phyloP scores from a whole-genome alignment of 2,329 filamentous ascomycete species.

The Fusarium praegraminearum region DNA sequence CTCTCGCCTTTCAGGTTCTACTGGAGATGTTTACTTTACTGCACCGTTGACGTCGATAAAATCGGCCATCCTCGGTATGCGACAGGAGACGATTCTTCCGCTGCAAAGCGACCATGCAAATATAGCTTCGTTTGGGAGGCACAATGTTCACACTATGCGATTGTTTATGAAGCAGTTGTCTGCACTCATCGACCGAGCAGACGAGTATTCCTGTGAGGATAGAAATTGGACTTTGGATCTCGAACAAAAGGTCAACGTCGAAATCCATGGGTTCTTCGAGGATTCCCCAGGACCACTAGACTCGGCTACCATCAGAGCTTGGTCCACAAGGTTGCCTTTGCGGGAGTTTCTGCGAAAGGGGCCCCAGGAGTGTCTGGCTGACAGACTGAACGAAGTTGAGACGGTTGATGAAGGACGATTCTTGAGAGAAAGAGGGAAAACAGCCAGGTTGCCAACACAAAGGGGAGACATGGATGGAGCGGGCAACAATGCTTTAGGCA shows the following conservation, averaged over 20 bases:
- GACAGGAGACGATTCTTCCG: slow-evolving; percentile 64
- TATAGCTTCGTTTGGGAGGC: slow-evolving; percentile 65
- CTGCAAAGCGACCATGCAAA: slow-evolving; percentile 67
- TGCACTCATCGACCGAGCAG: slow-evolving; percentile 51
- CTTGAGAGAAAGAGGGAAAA: slow-evolving; percentile 47
- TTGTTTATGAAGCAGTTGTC: slow-evolving; percentile 54
- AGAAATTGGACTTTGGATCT: slow-evolving; percentile 62
- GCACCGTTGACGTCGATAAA: slow-evolving; percentile 70
- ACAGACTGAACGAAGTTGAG: slow-evolving; percentile 61
- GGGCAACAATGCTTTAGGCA: slow-evolving; percentile 52
- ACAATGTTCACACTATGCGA: slow-evolving; percentile 62
- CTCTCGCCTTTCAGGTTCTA: slow-evolving; percentile 63
- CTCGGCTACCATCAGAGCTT: slow-evolving; percentile 59
- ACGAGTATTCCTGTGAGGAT: slow-evolving; percentile 47
- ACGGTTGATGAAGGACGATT: slow-evolving; percentile 49
- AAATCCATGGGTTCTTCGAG: slow-evolving; percentile 70
- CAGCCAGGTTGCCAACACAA: slow-evolving; percentile 38
- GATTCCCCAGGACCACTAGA: slow-evolving; percentile 55
- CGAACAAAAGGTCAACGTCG: slow-evolving; percentile 66
- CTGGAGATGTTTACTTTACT: slow-evolving; percentile 66
- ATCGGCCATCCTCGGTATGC: slow-evolving; percentile 63
- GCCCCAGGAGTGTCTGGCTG: slow-evolving; percentile 65
- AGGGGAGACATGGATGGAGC: slow-evolving; percentile 18
- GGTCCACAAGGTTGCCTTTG: slow-evolving; percentile 64
- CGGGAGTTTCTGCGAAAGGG: slow-evolving; percentile 67